Evolutionary conservation across 2,329 filamentous ascomycete genomes (phyloP).

Genomic region (Paecilomyces fulvus): DNA sequence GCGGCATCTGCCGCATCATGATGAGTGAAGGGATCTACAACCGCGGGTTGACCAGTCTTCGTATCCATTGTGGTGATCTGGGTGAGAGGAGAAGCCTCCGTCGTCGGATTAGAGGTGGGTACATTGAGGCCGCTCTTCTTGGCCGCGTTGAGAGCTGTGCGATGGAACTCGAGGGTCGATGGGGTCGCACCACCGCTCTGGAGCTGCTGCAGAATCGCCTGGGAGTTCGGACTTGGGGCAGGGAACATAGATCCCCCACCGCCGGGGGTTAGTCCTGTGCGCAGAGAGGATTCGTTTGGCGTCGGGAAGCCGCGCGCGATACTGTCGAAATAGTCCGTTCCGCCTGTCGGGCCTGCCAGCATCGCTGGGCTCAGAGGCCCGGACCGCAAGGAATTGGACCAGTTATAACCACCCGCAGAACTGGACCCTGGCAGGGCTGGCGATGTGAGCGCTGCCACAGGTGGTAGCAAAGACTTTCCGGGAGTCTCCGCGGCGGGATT

Average conservation of each 20-base stretch:
- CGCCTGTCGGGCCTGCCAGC: slow-evolving; percentile 68
- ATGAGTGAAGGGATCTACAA: slow-evolving; percentile 65
- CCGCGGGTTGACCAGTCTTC: slow-evolving; percentile 37
- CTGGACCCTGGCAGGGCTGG: slow-evolving; percentile 73
- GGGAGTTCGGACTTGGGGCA: slow-evolving; percentile 76
- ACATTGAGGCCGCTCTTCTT: slow-evolving; percentile 47
- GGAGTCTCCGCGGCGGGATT: slow-evolving; percentile 65
- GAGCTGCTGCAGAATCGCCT: slow-evolving; percentile 70
- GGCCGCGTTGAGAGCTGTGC: slow-evolving; percentile 75
- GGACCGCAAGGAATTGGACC: slow-evolving; percentile 79
- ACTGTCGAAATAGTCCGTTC: slow-evolving; percentile 80
- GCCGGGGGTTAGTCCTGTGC: slow-evolving; percentile 86
- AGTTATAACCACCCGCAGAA: slow-evolving; percentile 62
- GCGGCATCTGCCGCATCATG: slow-evolving; percentile 90
- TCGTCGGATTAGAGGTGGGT: slow-evolving; percentile 34
- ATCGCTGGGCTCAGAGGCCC: slow-evolving; percentile 95
- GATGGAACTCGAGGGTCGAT: slow-evolving; percentile 86
- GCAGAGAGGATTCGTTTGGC: slow-evolving; percentile 88
- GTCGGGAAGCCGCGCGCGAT: slow-evolving; percentile 82
- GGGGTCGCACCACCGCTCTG: slow-evolving; percentile 79
- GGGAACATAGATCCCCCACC: slow-evolving; percentile 97
- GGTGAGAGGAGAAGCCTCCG: slow-evolving; percentile 29
- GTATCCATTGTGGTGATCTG: slow-evolving; percentile 35
- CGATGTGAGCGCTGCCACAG: slow-evolving; percentile 83
- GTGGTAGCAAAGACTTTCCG: slow-evolving; percentile 71